Base-by-base conservation (phyloP, 768 basidiomycete species). In the Harrya chromipes region DNA sequence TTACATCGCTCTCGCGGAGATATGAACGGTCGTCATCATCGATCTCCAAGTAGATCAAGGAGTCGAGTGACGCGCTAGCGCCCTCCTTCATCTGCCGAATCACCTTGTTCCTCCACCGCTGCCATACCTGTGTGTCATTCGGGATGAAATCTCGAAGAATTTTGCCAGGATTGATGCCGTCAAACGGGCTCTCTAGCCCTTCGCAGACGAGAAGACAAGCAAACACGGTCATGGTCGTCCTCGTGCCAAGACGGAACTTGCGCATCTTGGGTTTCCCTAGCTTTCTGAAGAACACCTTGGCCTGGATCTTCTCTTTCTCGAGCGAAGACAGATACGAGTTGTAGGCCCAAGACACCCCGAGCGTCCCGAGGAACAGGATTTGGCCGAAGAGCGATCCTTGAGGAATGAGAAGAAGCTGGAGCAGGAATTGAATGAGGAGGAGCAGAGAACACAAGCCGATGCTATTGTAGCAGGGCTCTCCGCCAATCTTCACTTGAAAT, bases 281-380 rank as follows among this genome's bases (percentile, higher is more conserved):
- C 21, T 53, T 56, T 19, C 52, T 34, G 40, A 51, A 49, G 24
- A 65, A 46, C 8, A 66, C 35, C 1, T 53, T 41, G 8, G 42
- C 57, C 40, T 66, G 66, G 10, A 68, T 59, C 20, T 51, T 66
- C 40, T 66, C 61, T 23, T 63, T 63, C 45, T 77, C 74, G 60
- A 77, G 54, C 0, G 64, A 66, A 8, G 69, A 68, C 24, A 72
- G 62, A 40, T 62, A 72, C 1, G 66, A 61, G 36, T 72, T 72
- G 45, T 72, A 70, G 1, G 16, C 46, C 70, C 71, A 72, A 1
- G 70, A 72, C 2, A 62, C 61, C 4, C 53, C 63, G 14, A 72
- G 59, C 1, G 70, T 55, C 1, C 47, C 38, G 24, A 71, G 47
- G 49, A 71, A 72, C 65, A 71, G 50, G 37, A 68, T 47, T 42